Percentiles rank a stretch among this genome's conserved stretches.
Conservation (phyloP, 768 basidiomycete species). For the Suillus subalutaceus region DNA sequence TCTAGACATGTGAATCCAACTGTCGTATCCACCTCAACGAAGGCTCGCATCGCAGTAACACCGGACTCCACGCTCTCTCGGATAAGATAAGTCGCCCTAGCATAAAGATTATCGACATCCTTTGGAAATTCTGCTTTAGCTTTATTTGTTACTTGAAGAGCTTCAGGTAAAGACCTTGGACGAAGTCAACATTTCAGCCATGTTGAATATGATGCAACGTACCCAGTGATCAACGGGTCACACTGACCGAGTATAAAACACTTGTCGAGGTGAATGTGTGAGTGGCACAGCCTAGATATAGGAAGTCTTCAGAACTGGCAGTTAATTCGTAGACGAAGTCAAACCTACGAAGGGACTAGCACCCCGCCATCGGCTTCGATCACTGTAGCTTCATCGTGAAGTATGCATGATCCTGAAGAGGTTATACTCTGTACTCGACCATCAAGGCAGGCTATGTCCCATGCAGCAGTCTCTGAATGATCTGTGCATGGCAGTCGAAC, state of each 20-base stretch:
- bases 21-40: conserved; percentile 62
- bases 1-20: conserved; percentile 60
- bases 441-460: conserved; percentile 34
- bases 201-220: conserved; percentile 20
- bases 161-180: conserved; percentile 57
- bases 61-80: conserved; percentile 59
- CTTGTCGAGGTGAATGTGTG: conserved; percentile 71
- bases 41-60: conserved; percentile 70
- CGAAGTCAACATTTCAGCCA: not conserved
- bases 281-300: conserved; percentile 51
- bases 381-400: not conserved
- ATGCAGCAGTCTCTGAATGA: conserved; percentile 29
- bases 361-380: conserved; percentile 32
- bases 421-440: conserved; percentile 31
- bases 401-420: conserved; percentile 14
- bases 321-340: not conserved
- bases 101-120: conserved; percentile 47
- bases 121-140: conserved; percentile 54
- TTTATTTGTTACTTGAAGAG: conserved; percentile 50
- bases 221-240: conserved; percentile 55
- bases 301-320: conserved; percentile 19
- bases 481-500: conserved; percentile 36
- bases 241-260: conserved; percentile 66
- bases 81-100: conserved; percentile 56
- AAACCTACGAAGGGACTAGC: conserved; percentile 36